A percentile compares a stretch with the other conserved stretches of the same genome.
These are phyloP conservation scores for Secale cereale DNA, from an alignment of 176 grass and related monocot species.

Conservation along the genomic window DNA sequence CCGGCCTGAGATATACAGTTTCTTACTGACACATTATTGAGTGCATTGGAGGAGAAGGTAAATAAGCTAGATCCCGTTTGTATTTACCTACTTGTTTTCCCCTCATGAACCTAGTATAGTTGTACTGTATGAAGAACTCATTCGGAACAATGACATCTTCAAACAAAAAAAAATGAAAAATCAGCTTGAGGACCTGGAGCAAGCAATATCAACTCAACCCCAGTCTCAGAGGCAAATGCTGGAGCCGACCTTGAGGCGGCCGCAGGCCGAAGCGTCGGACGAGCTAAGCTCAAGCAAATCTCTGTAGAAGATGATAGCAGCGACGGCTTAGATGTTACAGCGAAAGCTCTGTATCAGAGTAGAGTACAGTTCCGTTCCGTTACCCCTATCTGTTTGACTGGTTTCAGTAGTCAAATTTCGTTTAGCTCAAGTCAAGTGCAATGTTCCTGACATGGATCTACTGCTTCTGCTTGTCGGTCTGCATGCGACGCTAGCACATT, in stretches of 20 bases:
- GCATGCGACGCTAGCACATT: background rate
- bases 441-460: background rate
- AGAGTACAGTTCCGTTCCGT: background rate
- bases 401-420: background rate
- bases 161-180: background rate
- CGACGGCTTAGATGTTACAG: conserved; percentile 5
- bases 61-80: background rate
- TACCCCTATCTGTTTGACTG: background rate
- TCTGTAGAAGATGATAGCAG: conserved; percentile 6
- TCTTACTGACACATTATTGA: conserved; percentile 45
- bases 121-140: background rate
- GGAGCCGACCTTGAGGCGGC: too few relatives aligned
- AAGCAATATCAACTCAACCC: conserved; percentile 21
- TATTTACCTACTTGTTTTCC: background rate
- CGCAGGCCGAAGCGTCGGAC: too few relatives aligned
- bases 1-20: conserved; percentile 70
- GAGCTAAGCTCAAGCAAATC: too few relatives aligned
- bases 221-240: conserved; percentile 25
- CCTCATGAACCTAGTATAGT: background rate
- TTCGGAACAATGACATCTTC: background rate
- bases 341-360: conserved; percentile 32
- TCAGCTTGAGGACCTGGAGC: conserved; percentile 31
- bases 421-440: background rate
- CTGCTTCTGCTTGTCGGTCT: background rate
- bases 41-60: conserved; percentile 93